Evolutionary conservation across 2,329 filamentous ascomycete genomes (phyloP).

Genomic region (Trichoderma sp.): DNA sequence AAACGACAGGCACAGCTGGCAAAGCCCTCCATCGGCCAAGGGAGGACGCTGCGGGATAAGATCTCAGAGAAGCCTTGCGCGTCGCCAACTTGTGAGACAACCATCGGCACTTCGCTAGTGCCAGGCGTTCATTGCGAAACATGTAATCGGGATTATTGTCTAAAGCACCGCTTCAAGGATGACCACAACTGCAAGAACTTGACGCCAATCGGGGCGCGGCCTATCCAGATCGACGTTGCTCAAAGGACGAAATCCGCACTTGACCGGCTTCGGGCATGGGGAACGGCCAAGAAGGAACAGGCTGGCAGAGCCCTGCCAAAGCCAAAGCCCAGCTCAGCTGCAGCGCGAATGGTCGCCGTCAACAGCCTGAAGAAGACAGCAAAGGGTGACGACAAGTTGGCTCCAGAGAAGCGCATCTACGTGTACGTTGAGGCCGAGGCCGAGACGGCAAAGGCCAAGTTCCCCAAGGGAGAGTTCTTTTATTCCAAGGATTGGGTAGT

Average conservation of each 20-base stretch:
- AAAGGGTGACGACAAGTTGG: conserved; percentile 83
- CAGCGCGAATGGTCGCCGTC: conserved; percentile 65
- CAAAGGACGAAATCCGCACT: conserved; percentile 74
- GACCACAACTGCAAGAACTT: conserved; percentile 84
- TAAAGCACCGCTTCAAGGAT: conserved; percentile 72
- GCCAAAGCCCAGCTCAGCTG: conserved; percentile 60
- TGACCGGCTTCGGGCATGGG: conserved; percentile 76
- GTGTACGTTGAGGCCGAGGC: conserved; percentile 87
- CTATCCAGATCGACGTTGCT: conserved; percentile 44
- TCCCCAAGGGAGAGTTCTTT: conserved; percentile 77
- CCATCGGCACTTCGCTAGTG: conserved; percentile 65
- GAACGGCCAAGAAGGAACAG: conserved; percentile 66
- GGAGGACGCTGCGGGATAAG: conserved; percentile 53
- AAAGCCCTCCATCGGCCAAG: conserved; percentile 53
- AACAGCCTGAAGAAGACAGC: conserved; percentile 81
- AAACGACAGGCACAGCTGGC: conserved; percentile 54
- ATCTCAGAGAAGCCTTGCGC: conserved; percentile 67
- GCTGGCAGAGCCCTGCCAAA: conserved; percentile 60
- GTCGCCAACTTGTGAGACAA: conserved; percentile 63
- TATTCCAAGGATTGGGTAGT: conserved; percentile 87
- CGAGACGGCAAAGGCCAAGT: conserved; percentile 78
- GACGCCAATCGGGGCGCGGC: conserved; percentile 53
- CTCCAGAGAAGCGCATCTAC: conserved; percentile 83
- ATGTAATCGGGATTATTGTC: conserved; percentile 73
- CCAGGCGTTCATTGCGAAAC: conserved; percentile 68